phyloP scores from a whole-genome alignment of 768 basidiomycete genomes.

The Candolleomyces efflorescens region DNA sequence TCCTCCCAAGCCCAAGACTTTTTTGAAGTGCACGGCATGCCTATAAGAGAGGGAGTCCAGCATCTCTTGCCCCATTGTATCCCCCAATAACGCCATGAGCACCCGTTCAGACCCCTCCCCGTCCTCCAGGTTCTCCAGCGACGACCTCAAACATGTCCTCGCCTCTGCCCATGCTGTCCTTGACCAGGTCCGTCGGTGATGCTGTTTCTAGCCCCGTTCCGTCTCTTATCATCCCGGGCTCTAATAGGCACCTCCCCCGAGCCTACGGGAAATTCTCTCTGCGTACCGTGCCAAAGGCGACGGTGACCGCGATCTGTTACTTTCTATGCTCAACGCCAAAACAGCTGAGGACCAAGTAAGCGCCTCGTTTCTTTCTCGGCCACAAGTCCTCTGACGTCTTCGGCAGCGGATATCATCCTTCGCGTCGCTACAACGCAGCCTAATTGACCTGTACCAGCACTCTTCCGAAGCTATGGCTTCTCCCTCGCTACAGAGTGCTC shows the following conservation, averaged over 20 bases:
- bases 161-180: conserved; percentile 35
- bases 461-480: conserved; percentile 20
- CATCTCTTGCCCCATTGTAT: conserved; percentile 35
- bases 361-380: conserved; percentile 8
- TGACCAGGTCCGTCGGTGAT: conserved; percentile 33
- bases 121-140: conserved; percentile 19
- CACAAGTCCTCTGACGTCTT: conserved; percentile 7
- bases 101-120: conserved; percentile 25
- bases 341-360: conserved; percentile 88
- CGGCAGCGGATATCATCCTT: conserved; percentile 66
- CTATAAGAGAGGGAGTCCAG: conserved; percentile 39
- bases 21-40: conserved; percentile 33
- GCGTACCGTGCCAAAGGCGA: conserved; percentile 86
- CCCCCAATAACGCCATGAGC: conserved; percentile 31
- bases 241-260: conserved; percentile 69
- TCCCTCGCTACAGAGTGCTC: conserved; percentile 11
- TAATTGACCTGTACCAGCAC: conserved; percentile 58
- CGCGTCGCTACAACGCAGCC: conserved; percentile 63
- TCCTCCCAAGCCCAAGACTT: too few species aligned
- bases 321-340: conserved; percentile 90
- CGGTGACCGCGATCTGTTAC: conserved; percentile 87
- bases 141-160: conserved; percentile 33
- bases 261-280: conserved; percentile 77
- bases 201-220: conserved; percentile 11
- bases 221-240: conserved; percentile 12